Percentiles rank a stretch among this genome's conserved stretches.
Conservation (phyloP, 305 asterid genomes). For the Solanum hybrid region DNA sequence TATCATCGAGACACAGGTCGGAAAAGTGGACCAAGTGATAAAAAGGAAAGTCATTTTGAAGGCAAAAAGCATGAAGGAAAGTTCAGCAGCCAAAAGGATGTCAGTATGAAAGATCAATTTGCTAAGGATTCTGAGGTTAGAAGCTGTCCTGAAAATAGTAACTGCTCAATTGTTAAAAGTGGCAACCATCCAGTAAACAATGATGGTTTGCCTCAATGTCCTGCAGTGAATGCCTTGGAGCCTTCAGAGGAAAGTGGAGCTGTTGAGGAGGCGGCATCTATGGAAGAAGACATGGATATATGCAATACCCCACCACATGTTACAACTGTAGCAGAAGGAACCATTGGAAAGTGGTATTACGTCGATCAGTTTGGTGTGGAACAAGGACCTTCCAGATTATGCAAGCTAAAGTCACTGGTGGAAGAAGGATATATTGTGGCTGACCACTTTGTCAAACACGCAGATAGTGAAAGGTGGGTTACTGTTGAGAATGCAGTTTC, state of each 20-base stretch:
- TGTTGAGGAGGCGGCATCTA: conserved; percentile 66
- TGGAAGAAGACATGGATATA: conserved; percentile 99
- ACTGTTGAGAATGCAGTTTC: conserved; percentile 96
- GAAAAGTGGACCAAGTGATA: conserved; percentile 49
- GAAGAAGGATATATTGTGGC: conserved; percentile 81
- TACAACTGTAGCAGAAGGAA: conserved; percentile 44
- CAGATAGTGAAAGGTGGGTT: conserved; percentile 88
- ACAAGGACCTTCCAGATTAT: conserved; percentile 78
- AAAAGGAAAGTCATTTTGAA: conserved; percentile 38
- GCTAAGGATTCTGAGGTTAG: conserved; percentile 44
- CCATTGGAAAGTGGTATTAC: conserved; percentile 82
- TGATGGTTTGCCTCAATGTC: conserved; percentile 35
- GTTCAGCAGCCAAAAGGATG: conserved; percentile 35
- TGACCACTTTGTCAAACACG: conserved; percentile 88
- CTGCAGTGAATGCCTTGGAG: conserved; percentile 28
- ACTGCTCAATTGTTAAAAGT: conserved; percentile 34
- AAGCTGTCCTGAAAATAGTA: conserved; percentile 29
- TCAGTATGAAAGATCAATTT: conserved; percentile 37
- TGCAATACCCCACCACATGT: conserved; percentile 95
- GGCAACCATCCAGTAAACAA: conserved; percentile 14
- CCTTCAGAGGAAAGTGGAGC: conserved; percentile 50
- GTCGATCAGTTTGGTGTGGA: conserved; percentile 73
- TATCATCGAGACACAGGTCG: conserved; percentile 37
- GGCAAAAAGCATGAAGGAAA: conserved; percentile 63
- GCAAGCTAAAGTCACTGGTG: conserved; percentile 66